Conservation (phyloP, 805 yeast genomes). For the Monosporozyma aquatica region DNA sequence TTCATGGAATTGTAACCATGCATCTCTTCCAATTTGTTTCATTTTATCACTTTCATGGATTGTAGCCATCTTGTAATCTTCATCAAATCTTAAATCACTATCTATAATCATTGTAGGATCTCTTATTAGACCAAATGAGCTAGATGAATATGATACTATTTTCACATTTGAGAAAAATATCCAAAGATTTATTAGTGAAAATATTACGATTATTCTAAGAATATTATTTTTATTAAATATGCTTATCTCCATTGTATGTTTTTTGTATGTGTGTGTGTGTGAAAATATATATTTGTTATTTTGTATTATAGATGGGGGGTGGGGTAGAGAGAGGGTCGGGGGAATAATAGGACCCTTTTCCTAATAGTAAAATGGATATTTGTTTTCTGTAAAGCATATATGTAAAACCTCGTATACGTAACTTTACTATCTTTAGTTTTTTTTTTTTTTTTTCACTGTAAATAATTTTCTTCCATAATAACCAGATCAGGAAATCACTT, state of each 20-base stretch:
- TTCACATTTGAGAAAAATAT: constrained; percentile 19
- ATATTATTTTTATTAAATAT: background rate
- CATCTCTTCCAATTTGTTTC: background rate
- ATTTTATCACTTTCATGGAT: background rate
- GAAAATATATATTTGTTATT: no score
- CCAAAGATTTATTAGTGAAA: constrained; percentile 17
- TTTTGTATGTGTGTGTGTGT: no score
- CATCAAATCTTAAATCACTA: constrained; percentile 9
- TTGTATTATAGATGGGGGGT: no score
- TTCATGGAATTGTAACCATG: constrained; percentile 5
- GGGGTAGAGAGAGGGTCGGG: no score
- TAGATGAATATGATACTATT: constrained; percentile 20
- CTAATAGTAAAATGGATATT: background rate
- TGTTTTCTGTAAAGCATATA: background rate
- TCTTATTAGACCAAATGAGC: constrained; percentile 10
- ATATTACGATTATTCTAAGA: background rate
- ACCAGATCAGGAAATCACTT: no score
- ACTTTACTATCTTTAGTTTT: no score
- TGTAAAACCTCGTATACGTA: background rate
- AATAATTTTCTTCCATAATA: no score
- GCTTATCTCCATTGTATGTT: background rate
- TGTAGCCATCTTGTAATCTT: background rate
- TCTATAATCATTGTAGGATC: constrained; percentile 19
- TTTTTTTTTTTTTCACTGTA: no score
- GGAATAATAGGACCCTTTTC: no score